Conservation (phyloP, 768 basidiomycete species). For the Butyriboletus loyo region DNA sequence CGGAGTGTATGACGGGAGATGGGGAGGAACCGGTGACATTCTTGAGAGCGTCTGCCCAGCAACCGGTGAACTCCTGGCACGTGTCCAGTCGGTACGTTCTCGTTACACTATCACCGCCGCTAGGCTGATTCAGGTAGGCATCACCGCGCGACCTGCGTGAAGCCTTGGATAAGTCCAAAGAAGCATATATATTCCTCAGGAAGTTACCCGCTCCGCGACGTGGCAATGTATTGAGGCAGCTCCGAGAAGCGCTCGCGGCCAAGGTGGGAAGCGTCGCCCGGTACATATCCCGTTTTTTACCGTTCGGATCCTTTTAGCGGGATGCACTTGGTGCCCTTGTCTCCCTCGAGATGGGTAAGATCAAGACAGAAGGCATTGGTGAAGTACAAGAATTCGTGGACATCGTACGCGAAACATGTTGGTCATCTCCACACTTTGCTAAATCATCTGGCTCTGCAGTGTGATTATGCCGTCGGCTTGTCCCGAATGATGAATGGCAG, state of each 20-base stretch:
- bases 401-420: constrained; percentile 57
- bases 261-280: constrained; percentile 49
- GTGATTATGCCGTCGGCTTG: constrained; percentile 90
- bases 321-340: constrained; percentile 79
- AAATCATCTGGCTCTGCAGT: constrained; percentile 43
- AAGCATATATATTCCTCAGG: constrained; percentile 71
- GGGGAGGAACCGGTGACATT: constrained; percentile 73
- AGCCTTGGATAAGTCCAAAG: constrained; percentile 64
- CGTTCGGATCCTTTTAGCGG: constrained; percentile 43
- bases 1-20: constrained; percentile 82
- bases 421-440: neutral
- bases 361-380: constrained; percentile 83
- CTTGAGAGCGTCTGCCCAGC: constrained; percentile 76
- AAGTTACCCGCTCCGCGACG: constrained; percentile 81
- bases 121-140: constrained; percentile 42
- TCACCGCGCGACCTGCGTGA: constrained; percentile 69
- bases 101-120: neutral
- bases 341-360: constrained; percentile 90
- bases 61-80: constrained; percentile 81
- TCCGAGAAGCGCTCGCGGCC: constrained; percentile 72
- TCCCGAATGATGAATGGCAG: constrained; percentile 94
- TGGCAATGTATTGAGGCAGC: constrained; percentile 86
- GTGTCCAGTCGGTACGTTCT: constrained; percentile 60
- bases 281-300: constrained; percentile 4
- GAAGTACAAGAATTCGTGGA: constrained; percentile 96